Conservation (phyloP, 2,329 filamentous ascomycete genomes). For the Chaetoscypha palmicola region DNA sequence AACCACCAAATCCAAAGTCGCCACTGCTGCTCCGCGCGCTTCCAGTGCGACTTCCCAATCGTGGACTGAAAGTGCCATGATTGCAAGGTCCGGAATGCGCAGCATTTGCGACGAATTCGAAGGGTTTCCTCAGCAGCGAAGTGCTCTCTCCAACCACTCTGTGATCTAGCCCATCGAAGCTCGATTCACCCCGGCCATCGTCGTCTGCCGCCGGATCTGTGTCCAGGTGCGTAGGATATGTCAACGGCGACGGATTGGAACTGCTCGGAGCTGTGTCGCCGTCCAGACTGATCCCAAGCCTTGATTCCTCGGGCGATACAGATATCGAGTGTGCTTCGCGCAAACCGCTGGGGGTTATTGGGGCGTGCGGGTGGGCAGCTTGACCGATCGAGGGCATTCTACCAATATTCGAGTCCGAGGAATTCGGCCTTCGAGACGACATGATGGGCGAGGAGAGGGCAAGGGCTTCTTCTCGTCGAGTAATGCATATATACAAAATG, state of each 20-base stretch:
- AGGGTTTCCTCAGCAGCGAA: constrained; percentile 40
- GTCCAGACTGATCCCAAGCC: not conserved
- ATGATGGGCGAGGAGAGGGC: no score
- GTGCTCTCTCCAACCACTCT: constrained; percentile 41
- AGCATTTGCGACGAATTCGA: constrained; percentile 21
- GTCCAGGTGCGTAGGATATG: constrained; percentile 17
- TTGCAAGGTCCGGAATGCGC: constrained; percentile 43
- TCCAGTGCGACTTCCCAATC: constrained; percentile 37
- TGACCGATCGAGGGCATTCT: constrained; percentile 6
- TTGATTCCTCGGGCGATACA: constrained; percentile 13
- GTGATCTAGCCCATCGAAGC: constrained; percentile 6
- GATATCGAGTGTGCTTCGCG: constrained; percentile 21
- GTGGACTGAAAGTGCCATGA: constrained; percentile 72
- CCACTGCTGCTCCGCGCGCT: constrained; percentile 25
- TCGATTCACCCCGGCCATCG: constrained; percentile 8
- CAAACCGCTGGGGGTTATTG: constrained; percentile 18
- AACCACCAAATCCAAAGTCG: constrained; percentile 20
- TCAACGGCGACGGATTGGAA: constrained; percentile 19
- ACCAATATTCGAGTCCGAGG: constrained; percentile 4
- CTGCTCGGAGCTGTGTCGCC: constrained; percentile 14
- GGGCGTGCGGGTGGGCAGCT: constrained; percentile 14
- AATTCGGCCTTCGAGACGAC: constrained; percentile 5
- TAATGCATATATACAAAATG: no score
- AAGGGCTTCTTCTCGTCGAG: no score
- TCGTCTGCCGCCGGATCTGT: constrained; percentile 14